Evolutionary conservation across 495 filamentous ascomycete genomes (phyloP), one percentile per base, ranked within the genome.

Genomic region (Lasiosphaeria hispida): DNA sequence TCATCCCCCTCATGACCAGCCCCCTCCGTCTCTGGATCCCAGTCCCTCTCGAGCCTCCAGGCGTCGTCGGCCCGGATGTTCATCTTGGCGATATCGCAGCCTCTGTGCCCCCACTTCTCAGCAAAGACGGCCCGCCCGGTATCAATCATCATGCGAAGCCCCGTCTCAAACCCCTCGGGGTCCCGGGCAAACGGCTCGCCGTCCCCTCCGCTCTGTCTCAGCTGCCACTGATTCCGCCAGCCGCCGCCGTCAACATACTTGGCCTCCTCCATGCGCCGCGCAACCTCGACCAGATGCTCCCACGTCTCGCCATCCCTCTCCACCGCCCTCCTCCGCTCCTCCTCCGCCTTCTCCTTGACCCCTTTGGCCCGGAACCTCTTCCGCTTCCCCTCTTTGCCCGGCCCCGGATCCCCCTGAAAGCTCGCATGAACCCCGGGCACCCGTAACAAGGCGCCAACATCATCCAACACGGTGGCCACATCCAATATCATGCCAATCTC

Each of bases 111-210:
- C 83, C 83, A 85, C 63, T 85, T 85, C 62, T 81, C 76, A 0
- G 69, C 72, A 58, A 79, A 84, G 13, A 85, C 75, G 6, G 57
- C 59, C 33, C 76, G 63, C 2, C 83, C 83, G 11, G 74, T 67
- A 23, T 84, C 76, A 43, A 79, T 77, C 63, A 75, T 72, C 66
- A 76, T 78, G 47, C 62, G 44, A 2, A 84, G 59, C 4, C 76
- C 81, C 4, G 58, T 66, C 19, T 78, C 73, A 58, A 86, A 85
- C 13, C 82, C 83, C 14, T 75, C 75, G 0, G 75, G 53, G 50
- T 84, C 79, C 14, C 78, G 59, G 56, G 81, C 83, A 51, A 79
- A 85, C 14, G 84, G 81, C 58, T 87, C 84, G 7, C 77, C 80
- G 48, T 79, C 59, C 0, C 83, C 84, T 4, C 83, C 83, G 3